phyloP scores from a whole-genome alignment of 2,329 filamentous ascomycete genomes.

The Orbilia javanica region DNA sequence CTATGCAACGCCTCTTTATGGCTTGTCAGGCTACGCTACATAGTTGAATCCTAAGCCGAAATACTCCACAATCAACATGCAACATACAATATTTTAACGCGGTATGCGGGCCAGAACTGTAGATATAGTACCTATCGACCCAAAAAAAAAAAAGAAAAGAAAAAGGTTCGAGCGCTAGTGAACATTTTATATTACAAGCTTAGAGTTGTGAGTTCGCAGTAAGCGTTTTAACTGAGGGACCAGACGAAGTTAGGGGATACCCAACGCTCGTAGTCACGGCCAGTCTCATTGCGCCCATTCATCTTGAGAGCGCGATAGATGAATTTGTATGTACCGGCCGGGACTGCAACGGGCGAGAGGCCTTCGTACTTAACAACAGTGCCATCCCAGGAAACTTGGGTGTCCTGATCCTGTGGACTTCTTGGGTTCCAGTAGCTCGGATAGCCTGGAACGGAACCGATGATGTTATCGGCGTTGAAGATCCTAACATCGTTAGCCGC shows the following conservation, averaged over 20 bases:
- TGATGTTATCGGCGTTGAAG: constrained; percentile 34
- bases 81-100: too few species aligned
- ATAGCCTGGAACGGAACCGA: constrained; percentile 50
- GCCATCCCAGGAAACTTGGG: constrained; percentile 30
- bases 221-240: not conserved
- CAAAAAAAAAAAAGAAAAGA: too few species aligned
- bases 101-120: too few species aligned
- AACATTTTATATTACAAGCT: too few species aligned
- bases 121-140: too few species aligned
- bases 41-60: too few species aligned
- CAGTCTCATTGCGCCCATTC: constrained; percentile 36
- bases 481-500: constrained; percentile 36
- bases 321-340: constrained; percentile 49
- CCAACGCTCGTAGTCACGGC: constrained; percentile 53
- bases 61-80: too few species aligned
- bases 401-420: constrained; percentile 20
- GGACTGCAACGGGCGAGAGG: constrained; percentile 18
- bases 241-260: constrained; percentile 37
- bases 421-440: constrained; percentile 54
- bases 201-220: too few species aligned
- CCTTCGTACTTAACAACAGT: constrained; percentile 45
- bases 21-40: too few species aligned
- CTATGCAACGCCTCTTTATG: too few species aligned
- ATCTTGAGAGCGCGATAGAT: constrained; percentile 52
- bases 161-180: too few species aligned